Evolutionary conservation across 2,329 filamentous ascomycete genomes (phyloP).

Genomic region (Colletotrichum tofieldiae): DNA sequence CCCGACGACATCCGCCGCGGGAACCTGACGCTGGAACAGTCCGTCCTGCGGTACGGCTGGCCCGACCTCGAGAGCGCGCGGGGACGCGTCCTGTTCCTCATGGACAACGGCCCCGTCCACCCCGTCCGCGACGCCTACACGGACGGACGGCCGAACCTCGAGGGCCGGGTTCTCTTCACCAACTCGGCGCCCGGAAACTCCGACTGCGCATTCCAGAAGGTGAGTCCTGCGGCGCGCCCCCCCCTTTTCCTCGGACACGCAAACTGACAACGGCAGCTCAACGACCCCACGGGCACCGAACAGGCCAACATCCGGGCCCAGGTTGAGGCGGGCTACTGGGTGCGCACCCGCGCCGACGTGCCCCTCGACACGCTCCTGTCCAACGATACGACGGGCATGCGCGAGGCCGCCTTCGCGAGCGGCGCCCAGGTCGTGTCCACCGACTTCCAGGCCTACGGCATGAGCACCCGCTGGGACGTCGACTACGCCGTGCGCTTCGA

Average conservation of each 20-base stretch:
- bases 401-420: slow-evolving; percentile 60
- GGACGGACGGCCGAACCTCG: slow-evolving; percentile 50
- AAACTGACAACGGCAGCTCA: slow-evolving; percentile 52
- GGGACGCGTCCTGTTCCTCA: slow-evolving; percentile 65
- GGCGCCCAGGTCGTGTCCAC: slow-evolving; percentile 67
- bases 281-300: slow-evolving; percentile 57
- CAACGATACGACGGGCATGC: slow-evolving; percentile 57
- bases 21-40: slow-evolving; percentile 61
- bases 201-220: slow-evolving; percentile 65
- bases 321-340: slow-evolving; percentile 63
- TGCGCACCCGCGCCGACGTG: slow-evolving; percentile 64
- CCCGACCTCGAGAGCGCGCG: slow-evolving; percentile 60
- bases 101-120: slow-evolving; percentile 63
- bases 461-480: slow-evolving; percentile 62
- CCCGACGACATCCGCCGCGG: slow-evolving; percentile 62
- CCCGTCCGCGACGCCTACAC: slow-evolving; percentile 58
- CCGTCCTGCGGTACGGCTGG: slow-evolving; percentile 64
- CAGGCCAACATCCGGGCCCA: slow-evolving; percentile 59
- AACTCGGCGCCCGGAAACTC: slow-evolving; percentile 61
- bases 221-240: neutral
- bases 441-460: slow-evolving; percentile 63
- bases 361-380: slow-evolving; percentile 60
- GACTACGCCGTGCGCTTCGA: slow-evolving; percentile 58
- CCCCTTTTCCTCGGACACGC: neutral
- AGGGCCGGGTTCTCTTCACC: slow-evolving; percentile 65